Evolutionary conservation across 495 filamentous ascomycete species (phyloP).

Genomic region (Extremus antarcticus): DNA sequence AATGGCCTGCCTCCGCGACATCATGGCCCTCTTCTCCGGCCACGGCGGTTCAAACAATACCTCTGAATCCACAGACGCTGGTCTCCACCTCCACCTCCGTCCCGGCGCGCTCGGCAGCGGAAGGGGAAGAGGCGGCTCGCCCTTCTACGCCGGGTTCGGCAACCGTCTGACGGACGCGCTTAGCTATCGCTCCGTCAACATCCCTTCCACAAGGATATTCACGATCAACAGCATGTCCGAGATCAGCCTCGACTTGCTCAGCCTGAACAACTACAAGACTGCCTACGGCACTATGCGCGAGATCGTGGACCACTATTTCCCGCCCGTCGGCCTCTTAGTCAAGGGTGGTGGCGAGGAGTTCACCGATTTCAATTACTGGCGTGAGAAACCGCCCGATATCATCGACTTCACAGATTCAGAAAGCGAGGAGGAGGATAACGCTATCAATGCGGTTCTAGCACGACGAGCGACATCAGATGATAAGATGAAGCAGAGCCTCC

Average conservation of each 20-base stretch:
- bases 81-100: constrained; percentile 1
- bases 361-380: constrained; percentile 37
- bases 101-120: constrained; percentile 1
- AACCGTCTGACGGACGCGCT: constrained; percentile 94
- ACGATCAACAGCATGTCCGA: constrained; percentile 99
- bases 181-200: constrained; percentile 90
- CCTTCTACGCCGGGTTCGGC: constrained; percentile 95
- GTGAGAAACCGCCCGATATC: constrained; percentile 27
- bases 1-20: constrained; percentile 94
- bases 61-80: constrained; percentile 5
- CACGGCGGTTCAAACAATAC: constrained; percentile 20
- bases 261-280: constrained; percentile 88
- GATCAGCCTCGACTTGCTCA: constrained; percentile 82
- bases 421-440: constrained; percentile 28
- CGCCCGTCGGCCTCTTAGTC: constrained; percentile 35
- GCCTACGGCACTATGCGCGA: constrained; percentile 96
- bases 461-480: neutral
- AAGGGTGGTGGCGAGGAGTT: constrained; percentile 31
- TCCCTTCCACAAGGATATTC: constrained; percentile 87
- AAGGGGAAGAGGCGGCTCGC: constrained; percentile 47
- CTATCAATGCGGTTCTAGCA: neutral
- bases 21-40: constrained; percentile 62
- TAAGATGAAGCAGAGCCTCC: neutral
- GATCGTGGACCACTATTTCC: constrained; percentile 94
- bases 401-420: constrained; percentile 31